Base-by-base conservation (phyloP, 352 stramenopile genomes). In the Pseudoperonospora humuli region DNA sequence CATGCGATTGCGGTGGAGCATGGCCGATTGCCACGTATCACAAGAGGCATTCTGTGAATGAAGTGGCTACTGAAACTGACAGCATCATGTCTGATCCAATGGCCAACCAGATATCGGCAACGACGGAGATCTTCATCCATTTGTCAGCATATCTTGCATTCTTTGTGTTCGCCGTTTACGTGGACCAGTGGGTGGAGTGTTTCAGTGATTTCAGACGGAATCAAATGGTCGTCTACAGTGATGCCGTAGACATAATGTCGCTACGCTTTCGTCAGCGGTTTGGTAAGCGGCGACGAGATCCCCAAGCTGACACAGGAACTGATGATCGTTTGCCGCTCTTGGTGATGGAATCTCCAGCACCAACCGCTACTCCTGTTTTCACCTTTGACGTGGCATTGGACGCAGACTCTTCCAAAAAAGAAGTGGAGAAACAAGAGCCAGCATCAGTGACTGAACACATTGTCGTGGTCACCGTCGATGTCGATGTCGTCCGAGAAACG, bases 1-100 rank as follows among this genome's bases (percentile, higher is more conserved):
- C 32, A 3, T 88, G 76, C 40, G 58, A 84, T 18, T 88, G 76
- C 35, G 59, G 67, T 25, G 69, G 70, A 35, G 58, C 29, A 7
- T 65, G 35, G 42, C 27, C 39, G 7, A 50, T 56, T 11, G 19
- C 40, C 18, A 24, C 15, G 5, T 45, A 35, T 11, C 57, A 62
- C 39, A 52, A 67, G 26, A 45, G 57, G 25, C 48, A 63, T 15
- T 45, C 52, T 10, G 36, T 29, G 1, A 45, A 24, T 9, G 38
- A 61, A 45, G 14, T 17, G 28, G 42, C 18, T 7, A 8, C 7
- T 26, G 26, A 9, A 13, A 51, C 51, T 21, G 45, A 54, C 21
- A 52, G 18, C 4, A 25, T 9, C 27, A 51, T 13, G n/a, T n/a
- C n/a, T n/a, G 29, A 42, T n/a, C 14, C 39, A 9, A 41, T 37